A percentile compares a stretch with the other conserved stretches of the same genome.
Evolutionary conservation across 2,329 filamentous ascomycete species (phyloP).

Genomic region (Balansia obtecta): DNA sequence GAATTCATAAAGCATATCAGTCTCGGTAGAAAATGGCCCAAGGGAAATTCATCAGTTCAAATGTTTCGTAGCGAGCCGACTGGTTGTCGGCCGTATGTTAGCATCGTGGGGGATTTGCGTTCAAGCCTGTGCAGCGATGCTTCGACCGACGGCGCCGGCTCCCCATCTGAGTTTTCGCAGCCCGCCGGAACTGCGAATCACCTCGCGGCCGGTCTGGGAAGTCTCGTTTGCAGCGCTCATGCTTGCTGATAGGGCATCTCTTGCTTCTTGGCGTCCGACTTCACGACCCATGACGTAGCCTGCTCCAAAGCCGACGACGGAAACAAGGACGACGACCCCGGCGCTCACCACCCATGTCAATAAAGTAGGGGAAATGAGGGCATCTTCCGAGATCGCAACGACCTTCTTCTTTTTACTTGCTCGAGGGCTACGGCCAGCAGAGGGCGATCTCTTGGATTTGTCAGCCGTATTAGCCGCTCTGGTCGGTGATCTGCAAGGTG

Average conservation of each 20-base stretch:
- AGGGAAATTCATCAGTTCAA: background rate
- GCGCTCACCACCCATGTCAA: slow-evolving; percentile 54
- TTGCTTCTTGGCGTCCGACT: slow-evolving; percentile 47
- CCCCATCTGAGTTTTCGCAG: slow-evolving; percentile 43
- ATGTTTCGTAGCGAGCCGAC: no score
- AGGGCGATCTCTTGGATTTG: slow-evolving; percentile 37
- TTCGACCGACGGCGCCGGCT: slow-evolving; percentile 35
- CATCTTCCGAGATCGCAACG: slow-evolving; percentile 21
- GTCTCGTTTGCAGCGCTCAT: slow-evolving; percentile 31
- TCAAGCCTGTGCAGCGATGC: slow-evolving; percentile 31
- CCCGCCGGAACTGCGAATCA: slow-evolving; percentile 39
- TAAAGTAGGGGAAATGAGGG: slow-evolving; percentile 44
- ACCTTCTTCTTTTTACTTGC: slow-evolving; percentile 49
- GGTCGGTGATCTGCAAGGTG: slow-evolving; percentile 19
- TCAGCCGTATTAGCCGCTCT: slow-evolving; percentile 19
- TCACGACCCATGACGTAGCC: slow-evolving; percentile 57
- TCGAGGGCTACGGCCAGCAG: slow-evolving; percentile 27
- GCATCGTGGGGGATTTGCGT: no score
- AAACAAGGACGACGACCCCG: slow-evolving; percentile 55
- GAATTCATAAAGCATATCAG: background rate
- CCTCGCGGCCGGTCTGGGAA: slow-evolving; percentile 39
- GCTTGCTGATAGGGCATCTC: slow-evolving; percentile 37
- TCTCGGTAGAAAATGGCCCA: no score
- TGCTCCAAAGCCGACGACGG: slow-evolving; percentile 56
- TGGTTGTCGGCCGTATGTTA: no score